Evolutionary conservation across 164 flowering plant genomes (phyloP).

Genomic region (Litsea cubeba): DNA sequence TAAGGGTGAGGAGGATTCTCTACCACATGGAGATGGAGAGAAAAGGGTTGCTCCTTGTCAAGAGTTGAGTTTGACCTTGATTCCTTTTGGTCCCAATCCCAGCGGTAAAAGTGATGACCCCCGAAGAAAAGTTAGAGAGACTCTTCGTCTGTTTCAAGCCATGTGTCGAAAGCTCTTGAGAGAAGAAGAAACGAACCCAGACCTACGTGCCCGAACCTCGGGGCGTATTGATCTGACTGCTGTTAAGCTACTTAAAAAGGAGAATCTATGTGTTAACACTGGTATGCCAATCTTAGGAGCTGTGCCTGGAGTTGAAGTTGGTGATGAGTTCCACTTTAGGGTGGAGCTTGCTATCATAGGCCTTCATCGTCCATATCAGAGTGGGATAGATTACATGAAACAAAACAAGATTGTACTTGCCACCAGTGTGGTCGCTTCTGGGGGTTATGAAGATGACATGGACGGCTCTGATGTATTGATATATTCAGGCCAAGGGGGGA

Average conservation of each 20-base stretch:
- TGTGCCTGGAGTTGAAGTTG: slow-evolving; percentile 91
- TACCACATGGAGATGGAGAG: slow-evolving; percentile 16
- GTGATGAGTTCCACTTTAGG: slow-evolving; percentile 84
- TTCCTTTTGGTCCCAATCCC: slow-evolving; percentile 32
- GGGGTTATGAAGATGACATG: slow-evolving; percentile 60
- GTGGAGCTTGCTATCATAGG: slow-evolving; percentile 77
- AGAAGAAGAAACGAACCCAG: slow-evolving; percentile 55
- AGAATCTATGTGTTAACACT: slow-evolving; percentile 44
- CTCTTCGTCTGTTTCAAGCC: slow-evolving; percentile 61
- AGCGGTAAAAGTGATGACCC: slow-evolving; percentile 17
- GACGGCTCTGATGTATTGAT: slow-evolving; percentile 44
- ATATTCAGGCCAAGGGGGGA: slow-evolving; percentile 74
- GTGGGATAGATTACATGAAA: slow-evolving; percentile 70
- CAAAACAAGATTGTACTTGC: slow-evolving; percentile 37
- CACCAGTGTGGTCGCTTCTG: slow-evolving; percentile 75
- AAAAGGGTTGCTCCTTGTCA: slow-evolving; percentile 6
- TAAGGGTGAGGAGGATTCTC: slow-evolving; percentile 15
- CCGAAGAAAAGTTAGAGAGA: slow-evolving; percentile 63
- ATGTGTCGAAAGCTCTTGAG: slow-evolving; percentile 59
- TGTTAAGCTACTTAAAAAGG: slow-evolving; percentile 38
- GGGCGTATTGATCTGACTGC: slow-evolving; percentile 50
- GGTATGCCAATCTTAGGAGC: slow-evolving; percentile 49
- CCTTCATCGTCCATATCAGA: slow-evolving; percentile 63
- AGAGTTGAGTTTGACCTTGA: slow-evolving; percentile 22
- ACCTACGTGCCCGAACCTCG: background rate